A percentile compares a stretch with the other conserved stretches of the same genome.
phyloP scores from a whole-genome alignment of 1,139 yeast genomes.

The Taphrina communis region DNA sequence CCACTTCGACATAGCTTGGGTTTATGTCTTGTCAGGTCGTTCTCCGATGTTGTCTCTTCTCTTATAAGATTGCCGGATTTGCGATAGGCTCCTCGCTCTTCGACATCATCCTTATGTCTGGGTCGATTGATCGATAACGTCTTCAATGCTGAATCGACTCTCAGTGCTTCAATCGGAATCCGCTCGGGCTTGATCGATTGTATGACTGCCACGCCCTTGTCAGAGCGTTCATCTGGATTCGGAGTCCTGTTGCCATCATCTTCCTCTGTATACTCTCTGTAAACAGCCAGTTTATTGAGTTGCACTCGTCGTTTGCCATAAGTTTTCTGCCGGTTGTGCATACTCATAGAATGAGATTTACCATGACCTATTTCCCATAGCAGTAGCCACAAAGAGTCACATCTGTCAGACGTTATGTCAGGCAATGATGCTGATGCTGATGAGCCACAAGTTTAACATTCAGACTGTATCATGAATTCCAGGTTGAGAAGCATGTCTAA shows the following conservation, averaged over 20 bases:
- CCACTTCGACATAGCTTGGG: too few relatives aligned
- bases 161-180: neutral
- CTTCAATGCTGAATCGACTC: neutral
- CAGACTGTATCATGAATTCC: too few relatives aligned
- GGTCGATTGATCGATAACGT: neutral
- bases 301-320: conserved; percentile 8
- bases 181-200: neutral
- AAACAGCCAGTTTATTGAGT: neutral
- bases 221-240: neutral
- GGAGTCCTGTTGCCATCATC: neutral
- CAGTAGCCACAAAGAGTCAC: too few relatives aligned
- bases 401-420: too few relatives aligned
- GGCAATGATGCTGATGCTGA: too few relatives aligned
- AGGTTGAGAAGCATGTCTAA: too few relatives aligned
- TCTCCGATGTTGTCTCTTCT: neutral
- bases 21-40: too few relatives aligned
- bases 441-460: too few relatives aligned
- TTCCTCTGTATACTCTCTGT: neutral
- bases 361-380: too few relatives aligned
- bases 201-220: neutral
- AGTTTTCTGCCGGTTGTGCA: conserved; percentile 2
- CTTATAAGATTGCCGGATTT: too few relatives aligned
- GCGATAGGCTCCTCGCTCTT: too few relatives aligned
- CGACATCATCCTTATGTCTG: too few relatives aligned
- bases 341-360: neutral